These are phyloP conservation scores for Lathyrus oleraceus DNA, from an alignment of 306 rosid species.

Conservation along the genomic window DNA sequence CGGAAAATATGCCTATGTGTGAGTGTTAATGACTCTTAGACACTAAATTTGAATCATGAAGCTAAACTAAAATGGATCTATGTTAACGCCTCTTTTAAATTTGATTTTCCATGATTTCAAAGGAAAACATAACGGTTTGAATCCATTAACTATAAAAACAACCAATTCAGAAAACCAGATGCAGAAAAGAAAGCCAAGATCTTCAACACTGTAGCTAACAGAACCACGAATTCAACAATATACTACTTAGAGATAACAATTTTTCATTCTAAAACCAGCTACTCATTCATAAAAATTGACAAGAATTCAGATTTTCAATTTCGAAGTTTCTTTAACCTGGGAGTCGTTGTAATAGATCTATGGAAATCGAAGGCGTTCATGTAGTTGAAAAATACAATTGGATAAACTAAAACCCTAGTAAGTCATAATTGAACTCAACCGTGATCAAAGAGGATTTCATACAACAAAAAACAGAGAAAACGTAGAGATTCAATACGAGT, in stretches of 20 bases:
- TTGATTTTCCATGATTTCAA: not conserved
- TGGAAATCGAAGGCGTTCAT: not conserved
- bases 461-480: not conserved
- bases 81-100: not conserved
- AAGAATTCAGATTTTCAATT: not conserved
- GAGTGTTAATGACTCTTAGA: no score
- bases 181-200: not conserved
- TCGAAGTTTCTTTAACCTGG: not conserved
- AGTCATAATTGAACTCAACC: slow-evolving; percentile 1
- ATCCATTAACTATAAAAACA: not conserved
- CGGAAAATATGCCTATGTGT: not conserved
- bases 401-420: slow-evolving; percentile 2
- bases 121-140: not conserved
- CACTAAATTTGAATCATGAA: not conserved
- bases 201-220: not conserved
- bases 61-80: not conserved
- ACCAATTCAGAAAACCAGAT: not conserved
- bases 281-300: not conserved
- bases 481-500: not conserved
- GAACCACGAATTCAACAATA: not conserved
- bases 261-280: not conserved
- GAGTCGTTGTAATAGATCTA: slow-evolving; percentile 27
- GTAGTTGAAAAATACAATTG: not conserved
- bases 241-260: not conserved
- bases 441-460: not conserved